Evolutionary conservation across 169 alveolate genomes (phyloP), one percentile per base, ranked within the genome.

Genomic region (Eimeria necatrix): DNA sequence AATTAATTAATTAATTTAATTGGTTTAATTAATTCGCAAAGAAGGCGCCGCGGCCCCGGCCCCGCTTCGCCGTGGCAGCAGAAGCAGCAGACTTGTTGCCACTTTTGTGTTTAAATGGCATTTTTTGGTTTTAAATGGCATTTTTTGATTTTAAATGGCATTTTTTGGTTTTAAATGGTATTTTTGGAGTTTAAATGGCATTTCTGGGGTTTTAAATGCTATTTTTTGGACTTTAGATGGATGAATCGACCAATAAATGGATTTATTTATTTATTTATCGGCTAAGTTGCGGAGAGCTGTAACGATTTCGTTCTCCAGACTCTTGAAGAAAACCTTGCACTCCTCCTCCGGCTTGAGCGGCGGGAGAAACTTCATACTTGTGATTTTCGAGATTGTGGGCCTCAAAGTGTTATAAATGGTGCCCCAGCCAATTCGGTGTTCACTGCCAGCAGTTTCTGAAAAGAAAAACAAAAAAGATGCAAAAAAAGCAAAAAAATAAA

Each of bases 351-450:
- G 93, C 46, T 87, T 91, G 91, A 96, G 95, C 16, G 99, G 99
- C 92, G 94, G 97, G 96, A 96, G 96, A 97, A 98, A 99, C 96
- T 98, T 98, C 98, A 98, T 97, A 71, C 98, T 97, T 24, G 99
- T 97, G 49, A 98, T 98, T 94, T 98, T 98, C 95, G 97, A 96
- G 73, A 98, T 97, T 49, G 99, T 97, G 20, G 97, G 98, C 83
- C 99, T 96, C 97, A 98, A 96, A n/a, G 98, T 94, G 95, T 96
- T 98, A 95, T 97, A 96, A 71, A 98, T 98, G 60, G 99, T 97
- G 20, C 99, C 98, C 99, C 99, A 98, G 95, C 99, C 98, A 89
- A 98, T 96, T 94, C 97, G 95, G 96, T 97, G 96, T 97, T 97
- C 96, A 97, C 98, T 95, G 95, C 97, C 95, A 96, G 98, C 74